Base-by-base conservation (phyloP, 805 yeast species). In the Priceomyces medius region DNA sequence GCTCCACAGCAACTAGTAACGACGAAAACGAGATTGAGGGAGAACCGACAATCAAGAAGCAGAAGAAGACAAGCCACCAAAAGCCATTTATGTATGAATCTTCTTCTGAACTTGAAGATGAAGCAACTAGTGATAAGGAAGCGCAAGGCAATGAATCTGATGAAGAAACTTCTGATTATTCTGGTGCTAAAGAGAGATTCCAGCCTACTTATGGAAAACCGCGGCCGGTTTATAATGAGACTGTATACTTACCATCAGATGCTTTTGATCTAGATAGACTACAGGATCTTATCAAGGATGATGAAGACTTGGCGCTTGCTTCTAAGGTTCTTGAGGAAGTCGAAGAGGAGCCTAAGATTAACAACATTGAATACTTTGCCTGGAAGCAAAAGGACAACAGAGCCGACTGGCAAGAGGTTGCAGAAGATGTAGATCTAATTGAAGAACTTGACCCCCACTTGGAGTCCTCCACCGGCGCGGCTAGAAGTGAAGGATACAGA, bases 401-500 rank as follows among this genome's bases (percentile, higher is more conserved):
- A 9, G 42, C 31, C 24, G 55, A 24, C 20, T 47, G 38, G 32
- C 49, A 32, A 27, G 57, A 48, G 26, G 57, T 62, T 3, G 49
- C 57, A 7, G 64, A 56, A 26, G 63, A 66, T 16, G 58, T 59
- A 26, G 66, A 64, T 37, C 44, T 54, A 21, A 51, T 58, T 26
- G 63, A 57, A 19, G 45, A 55, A 21, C 48, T 68, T 23, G 59
- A 62, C 27, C 31, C 63, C 14, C 48, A 60, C 40, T 57, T 70
- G 32, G 71, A 66, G 32, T 77, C 76, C 39, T 41, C 48, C 0
- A 65, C 83, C 0, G 87, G 89, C 0, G 73, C 86, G 1, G 84
- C 84, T 53, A 76, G 79, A 53, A 80, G 89, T 27, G 80, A 83
- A 42, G 95, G 96, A 0, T 87, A 82, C 56, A 61, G 65, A 35